phyloP scores from a whole-genome alignment of 192 early-diverging fungal genomes.

The Mortierella antarctica region DNA sequence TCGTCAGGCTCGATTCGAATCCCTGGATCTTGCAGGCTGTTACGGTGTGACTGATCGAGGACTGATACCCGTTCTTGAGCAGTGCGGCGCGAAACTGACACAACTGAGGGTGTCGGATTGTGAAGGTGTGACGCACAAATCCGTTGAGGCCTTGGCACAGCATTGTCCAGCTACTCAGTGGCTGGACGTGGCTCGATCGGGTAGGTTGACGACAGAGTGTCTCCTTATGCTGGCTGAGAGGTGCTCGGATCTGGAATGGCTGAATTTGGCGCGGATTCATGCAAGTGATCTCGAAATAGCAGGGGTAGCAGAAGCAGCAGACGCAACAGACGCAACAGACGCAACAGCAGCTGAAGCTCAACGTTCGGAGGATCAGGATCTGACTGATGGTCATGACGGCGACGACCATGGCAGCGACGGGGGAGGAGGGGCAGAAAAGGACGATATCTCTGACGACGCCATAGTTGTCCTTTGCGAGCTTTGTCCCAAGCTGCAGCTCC shows the following conservation, averaged over 20 bases:
- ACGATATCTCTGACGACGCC: conserved; percentile 28
- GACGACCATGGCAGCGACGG: not conserved
- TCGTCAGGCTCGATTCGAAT: conserved; percentile 16
- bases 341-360: not conserved
- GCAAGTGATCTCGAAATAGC: not conserved
- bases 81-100: conserved; percentile 36
- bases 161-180: conserved; percentile 49
- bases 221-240: conserved; percentile 21
- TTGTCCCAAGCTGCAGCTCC: conserved; percentile 50
- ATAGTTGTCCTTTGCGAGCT: conserved; percentile 30
- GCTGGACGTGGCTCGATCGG: conserved; percentile 55
- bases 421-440: conserved; percentile 4
- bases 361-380: not conserved
- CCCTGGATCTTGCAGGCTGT: conserved; percentile 55
- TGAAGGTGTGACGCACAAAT: conserved; percentile 22
- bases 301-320: not conserved
- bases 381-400: not conserved
- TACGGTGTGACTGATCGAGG: conserved; percentile 52
- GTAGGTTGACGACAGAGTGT: conserved; percentile 30
- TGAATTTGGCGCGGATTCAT: conserved; percentile 46
- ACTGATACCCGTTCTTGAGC: conserved; percentile 32
- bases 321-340: not conserved
- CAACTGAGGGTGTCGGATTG: conserved; percentile 55
- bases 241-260: conserved; percentile 51
- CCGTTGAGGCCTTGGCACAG: conserved; percentile 24